Evolutionary conservation across 306 rosid species (phyloP).

Genomic region (Vigna radiata): DNA sequence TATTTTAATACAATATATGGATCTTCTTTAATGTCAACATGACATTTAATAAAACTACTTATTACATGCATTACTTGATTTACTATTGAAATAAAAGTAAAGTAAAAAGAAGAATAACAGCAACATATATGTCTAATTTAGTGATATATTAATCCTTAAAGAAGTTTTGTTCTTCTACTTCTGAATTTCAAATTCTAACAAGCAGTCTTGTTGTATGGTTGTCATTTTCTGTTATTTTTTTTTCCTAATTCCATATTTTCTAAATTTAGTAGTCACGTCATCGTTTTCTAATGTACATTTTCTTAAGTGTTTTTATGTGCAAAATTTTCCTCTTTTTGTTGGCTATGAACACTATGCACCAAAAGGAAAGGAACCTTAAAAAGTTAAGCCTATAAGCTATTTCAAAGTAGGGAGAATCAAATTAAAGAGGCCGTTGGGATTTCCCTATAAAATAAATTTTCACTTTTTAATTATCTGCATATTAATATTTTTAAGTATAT

Average conservation of each 20-base stretch:
- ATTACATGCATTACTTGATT: too few species aligned
- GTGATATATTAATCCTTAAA: too few species aligned
- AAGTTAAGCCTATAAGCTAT: slow-evolving; percentile 36
- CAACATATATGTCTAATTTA: too few species aligned
- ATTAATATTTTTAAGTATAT: neutral
- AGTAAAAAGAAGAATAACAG: too few species aligned
- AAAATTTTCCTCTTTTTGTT: slow-evolving; percentile 21
- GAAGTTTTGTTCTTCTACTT: neutral
- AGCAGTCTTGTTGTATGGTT: slow-evolving; percentile 9
- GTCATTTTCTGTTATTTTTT: slow-evolving; percentile 29
- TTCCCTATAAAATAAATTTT: neutral
- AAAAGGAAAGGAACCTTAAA: slow-evolving; percentile 11
- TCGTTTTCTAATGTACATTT: slow-evolving; percentile 14
- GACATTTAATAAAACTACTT: too few species aligned
- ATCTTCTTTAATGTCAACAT: too few species aligned
- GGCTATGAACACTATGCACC: slow-evolving; percentile 30
- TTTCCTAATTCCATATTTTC: neutral
- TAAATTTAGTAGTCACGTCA: slow-evolving; percentile 25
- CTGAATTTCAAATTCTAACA: neutral
- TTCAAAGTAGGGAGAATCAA: slow-evolving; percentile 33
- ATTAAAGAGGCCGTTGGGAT: slow-evolving; percentile 1
- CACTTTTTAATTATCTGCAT: neutral
- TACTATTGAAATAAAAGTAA: too few species aligned
- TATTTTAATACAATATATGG: too few species aligned
- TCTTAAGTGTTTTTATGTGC: neutral